Evolutionary conservation across 805 yeast genomes (phyloP).

Genomic region (Tetrapisispora namnaoensis): DNA sequence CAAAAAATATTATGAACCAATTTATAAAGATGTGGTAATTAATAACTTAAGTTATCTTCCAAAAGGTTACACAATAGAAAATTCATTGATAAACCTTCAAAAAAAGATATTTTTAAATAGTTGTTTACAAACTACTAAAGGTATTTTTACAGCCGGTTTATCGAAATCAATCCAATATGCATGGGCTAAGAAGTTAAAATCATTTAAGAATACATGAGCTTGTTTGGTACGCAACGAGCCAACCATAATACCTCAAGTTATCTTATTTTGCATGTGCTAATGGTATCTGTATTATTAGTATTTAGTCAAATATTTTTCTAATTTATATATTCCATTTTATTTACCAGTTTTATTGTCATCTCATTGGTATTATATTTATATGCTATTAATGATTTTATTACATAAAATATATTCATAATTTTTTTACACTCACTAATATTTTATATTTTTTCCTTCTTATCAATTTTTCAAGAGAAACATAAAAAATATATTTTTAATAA

Average conservation of each 20-base stretch:
- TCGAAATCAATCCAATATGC: constrained; percentile 64
- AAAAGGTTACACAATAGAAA: constrained; percentile 31
- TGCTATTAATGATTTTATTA: background rate
- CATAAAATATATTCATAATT: background rate
- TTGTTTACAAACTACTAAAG: constrained; percentile 66
- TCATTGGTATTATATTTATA: background rate
- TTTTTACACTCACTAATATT: too few relatives aligned
- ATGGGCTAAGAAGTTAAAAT: constrained; percentile 50
- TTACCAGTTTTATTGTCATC: background rate
- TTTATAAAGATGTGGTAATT: constrained; percentile 30
- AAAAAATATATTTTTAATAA: too few relatives aligned
- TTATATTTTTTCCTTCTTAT: background rate
- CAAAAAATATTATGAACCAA: constrained; percentile 63
- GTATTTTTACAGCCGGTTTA: constrained; percentile 80
- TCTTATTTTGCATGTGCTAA: background rate
- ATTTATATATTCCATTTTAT: background rate
- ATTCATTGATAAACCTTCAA: constrained; percentile 31
- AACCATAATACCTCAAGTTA: background rate
- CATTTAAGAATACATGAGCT: constrained; percentile 13
- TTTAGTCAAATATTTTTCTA: background rate
- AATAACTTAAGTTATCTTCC: constrained; percentile 30
- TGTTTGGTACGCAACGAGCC: background rate
- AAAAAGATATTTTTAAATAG: constrained; percentile 63
- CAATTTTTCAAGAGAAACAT: too few relatives aligned
- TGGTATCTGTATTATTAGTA: background rate